A percentile compares a stretch with the other conserved stretches of the same genome.
These are phyloP conservation scores for Clavaria fumosa DNA, from an alignment of 768 basidiomycete genomes.

Conservation along the genomic window DNA sequence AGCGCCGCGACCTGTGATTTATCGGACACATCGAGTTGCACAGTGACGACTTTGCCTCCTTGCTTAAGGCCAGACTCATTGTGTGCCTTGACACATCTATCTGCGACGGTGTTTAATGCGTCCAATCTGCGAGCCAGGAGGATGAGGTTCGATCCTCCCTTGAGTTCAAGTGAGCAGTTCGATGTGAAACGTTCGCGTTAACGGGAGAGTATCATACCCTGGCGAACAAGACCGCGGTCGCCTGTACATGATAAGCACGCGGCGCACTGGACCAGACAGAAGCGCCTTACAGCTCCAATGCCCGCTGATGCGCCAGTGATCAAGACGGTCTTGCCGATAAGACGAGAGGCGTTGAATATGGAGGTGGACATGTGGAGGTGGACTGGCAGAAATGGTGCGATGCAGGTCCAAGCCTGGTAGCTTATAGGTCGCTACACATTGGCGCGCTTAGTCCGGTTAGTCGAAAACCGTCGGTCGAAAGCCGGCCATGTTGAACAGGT, in stretches of 20 bases:
- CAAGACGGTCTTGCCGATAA: conserved; percentile 75
- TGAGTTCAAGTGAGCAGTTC: conserved; percentile 18
- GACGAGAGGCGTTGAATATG: conserved; percentile 64
- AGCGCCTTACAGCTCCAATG: conserved; percentile 61
- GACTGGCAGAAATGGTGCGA: too few species aligned
- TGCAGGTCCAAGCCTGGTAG: too few species aligned
- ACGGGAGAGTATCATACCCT: too few species aligned
- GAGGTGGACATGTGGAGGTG: too few species aligned
- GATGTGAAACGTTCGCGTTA: too few species aligned
- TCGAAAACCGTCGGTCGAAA: too few species aligned
- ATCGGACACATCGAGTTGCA: conserved; percentile 73
- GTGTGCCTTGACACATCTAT: conserved; percentile 53
- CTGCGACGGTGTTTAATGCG: conserved; percentile 51
- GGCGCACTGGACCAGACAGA: neutral
- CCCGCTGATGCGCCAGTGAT: conserved; percentile 84
- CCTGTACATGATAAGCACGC: conserved; percentile 31
- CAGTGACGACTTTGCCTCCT: conserved; percentile 61
- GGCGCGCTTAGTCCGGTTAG: too few species aligned
- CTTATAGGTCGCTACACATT: too few species aligned
- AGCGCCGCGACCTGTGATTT: conserved; percentile 53
- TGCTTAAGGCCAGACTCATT: conserved; percentile 53
- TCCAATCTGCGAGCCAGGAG: conserved; percentile 69
- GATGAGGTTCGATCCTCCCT: conserved; percentile 81
- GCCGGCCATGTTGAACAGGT: too few species aligned
- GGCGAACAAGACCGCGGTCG: conserved; percentile 79